Evolutionary conservation across 1,139 yeast genomes (phyloP), one percentile per base, ranked within the genome.

Genomic region (Kurtzmaniella quercitrusa): DNA sequence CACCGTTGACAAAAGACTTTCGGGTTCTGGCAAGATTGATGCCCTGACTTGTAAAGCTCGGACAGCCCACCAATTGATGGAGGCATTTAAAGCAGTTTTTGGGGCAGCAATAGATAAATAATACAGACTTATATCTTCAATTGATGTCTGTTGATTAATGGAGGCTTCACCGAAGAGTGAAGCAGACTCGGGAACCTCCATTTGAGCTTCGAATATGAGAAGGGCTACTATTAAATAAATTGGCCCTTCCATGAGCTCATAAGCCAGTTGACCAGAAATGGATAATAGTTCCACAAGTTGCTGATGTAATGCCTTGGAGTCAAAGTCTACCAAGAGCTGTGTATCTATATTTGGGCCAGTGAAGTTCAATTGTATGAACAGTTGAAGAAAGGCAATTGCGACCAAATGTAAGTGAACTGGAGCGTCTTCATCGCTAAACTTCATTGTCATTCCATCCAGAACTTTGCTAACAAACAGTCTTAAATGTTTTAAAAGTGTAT

Each of bases 331-430:
- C 2, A 59, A 54, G 2, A 69, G 55, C 2, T 62, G 63, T 33
- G 67, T 55, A 1, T 71, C 69, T 0, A 81, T 57, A 20, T 74
- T 72, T 2, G 98, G 98, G 3, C 98, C 98, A 0, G 96, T 88
- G 57, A 75, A 87, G 58, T 91, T 91, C 42, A 77, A 64, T 57
- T 88, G 96, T 18, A 86, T 65, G 56, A 85, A 91, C 1, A 78
- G 59, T 55, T 88, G 89, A 33, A 88, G 65, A 3, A 80, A 65
- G 1, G 84, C 72, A 43, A 84, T 67, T 3, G 85, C 87, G 34
- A 68, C 42, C 1, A 71, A 40, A 35, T 69, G 76, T 38, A 66
- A 47, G 40, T 61, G 66, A 12, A 60, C 41, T 3, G 56, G 54
- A 6, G 50, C 43, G n/a, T 47, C 50, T 1, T 40, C 39, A 11